These are phyloP conservation scores for Diversispora eburnea DNA, from an alignment of 192 early-diverging fungal species.

Conservation along the genomic window DNA sequence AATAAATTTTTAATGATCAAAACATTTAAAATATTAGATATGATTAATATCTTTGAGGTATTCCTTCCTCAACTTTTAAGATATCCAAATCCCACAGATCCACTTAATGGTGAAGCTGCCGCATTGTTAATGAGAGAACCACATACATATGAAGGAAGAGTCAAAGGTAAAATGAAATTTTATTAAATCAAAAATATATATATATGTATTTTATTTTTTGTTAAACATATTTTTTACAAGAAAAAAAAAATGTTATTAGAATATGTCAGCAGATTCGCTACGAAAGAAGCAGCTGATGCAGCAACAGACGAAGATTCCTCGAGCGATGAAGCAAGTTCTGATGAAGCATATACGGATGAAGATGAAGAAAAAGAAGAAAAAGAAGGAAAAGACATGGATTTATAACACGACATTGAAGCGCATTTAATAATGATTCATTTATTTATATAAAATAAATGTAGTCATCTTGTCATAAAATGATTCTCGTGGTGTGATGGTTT, in stretches of 20 bases:
- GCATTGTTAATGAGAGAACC: slow-evolving; percentile 95
- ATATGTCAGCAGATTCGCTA: slow-evolving; percentile 78
- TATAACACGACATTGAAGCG: slow-evolving; percentile 41
- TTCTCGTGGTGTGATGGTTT: no score
- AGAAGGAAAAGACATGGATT: slow-evolving; percentile 77
- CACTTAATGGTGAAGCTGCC: slow-evolving; percentile 98
- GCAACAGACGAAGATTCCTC: slow-evolving; percentile 59
- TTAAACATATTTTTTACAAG: slow-evolving; percentile 4
- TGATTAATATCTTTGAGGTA: slow-evolving; percentile 99
- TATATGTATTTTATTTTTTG: neutral
- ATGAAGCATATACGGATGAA: slow-evolving; percentile 72
- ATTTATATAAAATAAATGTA: no score
- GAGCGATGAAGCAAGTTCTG: slow-evolving; percentile 77
- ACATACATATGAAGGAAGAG: slow-evolving; percentile 84
- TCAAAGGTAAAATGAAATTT: slow-evolving; percentile 67
- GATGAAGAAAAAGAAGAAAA: slow-evolving; percentile 82
- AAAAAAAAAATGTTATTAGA: slow-evolving; percentile 47
- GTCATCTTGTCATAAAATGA: no score
- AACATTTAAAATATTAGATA: slow-evolving; percentile 54
- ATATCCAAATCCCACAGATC: slow-evolving; percentile 99
- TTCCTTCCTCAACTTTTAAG: slow-evolving; percentile 96
- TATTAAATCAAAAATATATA: neutral
- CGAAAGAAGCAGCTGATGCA: slow-evolving; percentile 81
- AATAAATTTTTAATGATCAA: neutral
- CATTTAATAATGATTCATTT: no score